These are phyloP conservation scores for Dioscorea dumetorum DNA, from an alignment of 106 monocot genomes.

Conservation along the genomic window DNA sequence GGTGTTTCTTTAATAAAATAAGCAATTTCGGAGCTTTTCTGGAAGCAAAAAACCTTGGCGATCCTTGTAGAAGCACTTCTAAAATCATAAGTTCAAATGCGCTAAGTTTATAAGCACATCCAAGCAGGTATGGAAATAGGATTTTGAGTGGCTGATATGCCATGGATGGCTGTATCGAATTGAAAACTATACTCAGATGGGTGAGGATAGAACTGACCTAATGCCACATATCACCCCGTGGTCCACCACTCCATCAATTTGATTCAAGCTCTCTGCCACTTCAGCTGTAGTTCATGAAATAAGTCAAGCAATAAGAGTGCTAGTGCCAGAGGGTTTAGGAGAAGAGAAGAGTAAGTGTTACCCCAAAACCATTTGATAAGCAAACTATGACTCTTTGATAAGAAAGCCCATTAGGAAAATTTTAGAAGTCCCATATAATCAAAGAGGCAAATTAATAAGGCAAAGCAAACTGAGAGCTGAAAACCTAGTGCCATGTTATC, in stretches of 20 bases:
- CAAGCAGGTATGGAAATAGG: not conserved
- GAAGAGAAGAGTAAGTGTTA: not conserved
- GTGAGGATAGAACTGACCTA: slow-evolving; percentile 29
- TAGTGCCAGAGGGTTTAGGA: not conserved
- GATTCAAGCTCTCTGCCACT: slow-evolving; percentile 49
- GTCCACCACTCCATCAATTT: slow-evolving; percentile 64
- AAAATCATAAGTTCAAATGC: no score
- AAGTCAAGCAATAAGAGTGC: not conserved
- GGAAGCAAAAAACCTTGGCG: no score
- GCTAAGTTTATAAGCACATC: no score
- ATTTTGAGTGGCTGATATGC: not conserved
- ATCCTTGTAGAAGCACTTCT: no score
- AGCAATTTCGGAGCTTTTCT: no score
- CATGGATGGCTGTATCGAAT: not conserved
- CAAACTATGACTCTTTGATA: no score
- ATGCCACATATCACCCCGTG: slow-evolving; percentile 59
- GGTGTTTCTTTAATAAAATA: no score
- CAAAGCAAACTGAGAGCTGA: not conserved
- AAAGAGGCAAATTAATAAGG: not conserved
- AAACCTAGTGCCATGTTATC: no score
- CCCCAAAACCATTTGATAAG: not conserved
- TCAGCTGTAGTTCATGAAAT: slow-evolving; percentile 21
- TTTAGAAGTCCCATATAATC: not conserved
- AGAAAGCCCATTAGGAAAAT: not conserved
- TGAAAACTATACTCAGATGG: not conserved